Base-by-base conservation (phyloP, 768 basidiomycete genomes). In the Tulasnella sp. region DNA sequence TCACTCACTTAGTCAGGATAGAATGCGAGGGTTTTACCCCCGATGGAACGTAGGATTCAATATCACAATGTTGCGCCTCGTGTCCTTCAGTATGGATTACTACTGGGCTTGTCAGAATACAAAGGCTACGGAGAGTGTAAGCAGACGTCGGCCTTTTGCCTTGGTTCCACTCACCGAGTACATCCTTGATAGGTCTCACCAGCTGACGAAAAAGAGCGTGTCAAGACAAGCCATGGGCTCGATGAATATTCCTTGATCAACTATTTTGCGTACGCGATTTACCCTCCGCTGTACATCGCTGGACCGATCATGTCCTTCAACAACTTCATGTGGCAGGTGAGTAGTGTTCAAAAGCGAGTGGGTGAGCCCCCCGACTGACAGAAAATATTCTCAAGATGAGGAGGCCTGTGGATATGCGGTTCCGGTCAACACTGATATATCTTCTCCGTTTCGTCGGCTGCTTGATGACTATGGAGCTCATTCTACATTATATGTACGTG, bases 241-340 rank as follows among this genome's bases (percentile, higher is more conserved):
- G 74, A 76, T 10, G 70, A 76, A 52, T 96, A 92, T 68, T 43
- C 53, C 1, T 84, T 81, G 63, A 49, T 72, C 17, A 85, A 86
- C 66, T 94, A 90, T 68, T 53, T 96, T 9, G 77, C 87, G 22
- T 98, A 97, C 67, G 76, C 78, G n/a, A 72, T 97, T 7, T 99
- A 98, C 67, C 82, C 93, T 0, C 93, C 96, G 1, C 74, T 98
- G 10, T 99, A 97, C 68, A 87, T 98, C 52, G 93, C 89, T 1
- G 94, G 96, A 0, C 96, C 96, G 0, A 93, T 98, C 64, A 80
- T 98, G 69, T 87, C 93, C 0, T 98, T 91, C 75, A 94, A 94
- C 66, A 90, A 96, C 69, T 98, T 91, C 68, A 73, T 90, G 66
- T 89, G 85, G 83, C 94, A 97, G 82, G 91, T 91, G 41, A 61